Percentiles rank a stretch among this genome's conserved stretches.
Conservation (phyloP, 306 rosid species). For the Acacia crassicarpa region DNA sequence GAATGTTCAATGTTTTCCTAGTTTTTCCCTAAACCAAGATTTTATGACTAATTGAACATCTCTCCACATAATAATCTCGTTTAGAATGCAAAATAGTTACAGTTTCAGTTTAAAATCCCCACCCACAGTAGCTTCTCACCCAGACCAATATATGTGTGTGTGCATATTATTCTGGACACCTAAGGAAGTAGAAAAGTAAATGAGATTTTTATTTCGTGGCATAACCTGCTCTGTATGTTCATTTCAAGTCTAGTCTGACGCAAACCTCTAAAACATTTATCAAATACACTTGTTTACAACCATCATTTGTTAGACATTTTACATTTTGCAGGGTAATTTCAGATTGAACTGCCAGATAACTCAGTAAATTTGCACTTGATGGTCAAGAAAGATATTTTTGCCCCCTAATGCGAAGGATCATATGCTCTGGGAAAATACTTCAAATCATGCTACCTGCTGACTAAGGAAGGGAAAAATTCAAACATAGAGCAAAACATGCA, state of each 20-base stretch:
- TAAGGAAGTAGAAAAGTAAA: not conserved
- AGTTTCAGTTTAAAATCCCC: not conserved
- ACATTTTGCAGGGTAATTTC: not conserved
- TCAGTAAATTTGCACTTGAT: slow-evolving; percentile 6
- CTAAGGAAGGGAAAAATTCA: not conserved
- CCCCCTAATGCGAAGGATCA: not conserved
- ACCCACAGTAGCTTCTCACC: not conserved
- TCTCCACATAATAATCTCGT: not conserved
- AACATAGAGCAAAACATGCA: slow-evolving; percentile 13
- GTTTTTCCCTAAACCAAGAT: not conserved
- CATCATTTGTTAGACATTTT: not conserved
- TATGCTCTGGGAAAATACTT: not conserved
- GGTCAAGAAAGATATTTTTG: not conserved
- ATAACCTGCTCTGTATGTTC: slow-evolving; percentile 11
- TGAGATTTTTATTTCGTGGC: not conserved
- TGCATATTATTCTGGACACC: not conserved
- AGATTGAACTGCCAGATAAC: not conserved
- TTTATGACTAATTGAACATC: not conserved
- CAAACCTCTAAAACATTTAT: not conserved
- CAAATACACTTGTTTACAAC: not conserved
- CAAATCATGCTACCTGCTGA: not conserved
- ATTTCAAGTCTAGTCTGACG: slow-evolving; percentile 17
- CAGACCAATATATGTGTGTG: not conserved
- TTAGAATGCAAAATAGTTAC: not conserved
- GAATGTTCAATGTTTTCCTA: not conserved